Evolutionary conservation across 176 grass and related monocot species (phyloP).

Genomic region (Calamus simplicifolius): DNA sequence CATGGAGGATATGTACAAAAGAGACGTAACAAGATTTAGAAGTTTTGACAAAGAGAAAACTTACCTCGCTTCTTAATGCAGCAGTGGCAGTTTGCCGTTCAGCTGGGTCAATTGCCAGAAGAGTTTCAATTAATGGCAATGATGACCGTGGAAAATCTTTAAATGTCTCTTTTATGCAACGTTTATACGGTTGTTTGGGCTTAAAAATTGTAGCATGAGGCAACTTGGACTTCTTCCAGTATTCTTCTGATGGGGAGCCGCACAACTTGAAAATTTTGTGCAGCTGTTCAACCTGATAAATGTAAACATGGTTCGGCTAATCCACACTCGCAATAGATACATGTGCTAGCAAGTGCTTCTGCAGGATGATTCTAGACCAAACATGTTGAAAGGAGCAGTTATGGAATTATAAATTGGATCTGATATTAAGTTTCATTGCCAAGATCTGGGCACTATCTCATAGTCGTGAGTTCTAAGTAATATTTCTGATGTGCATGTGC

Average conservation of each 20-base stretch:
- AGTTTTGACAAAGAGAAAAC: background rate
- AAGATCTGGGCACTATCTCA: too few relatives aligned
- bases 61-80: conserved; percentile 15
- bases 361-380: too few relatives aligned
- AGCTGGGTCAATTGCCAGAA: conserved; percentile 17
- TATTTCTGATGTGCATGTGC: too few relatives aligned
- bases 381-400: too few relatives aligned
- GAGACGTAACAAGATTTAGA: background rate
- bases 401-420: too few relatives aligned
- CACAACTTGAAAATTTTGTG: conserved; percentile 20
- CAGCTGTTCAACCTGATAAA: conserved; percentile 12
- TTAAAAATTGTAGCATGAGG: conserved; percentile 24
- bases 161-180: conserved; percentile 12
- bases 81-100: conserved; percentile 13
- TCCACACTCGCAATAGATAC: too few relatives aligned
- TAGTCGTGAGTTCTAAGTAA: too few relatives aligned
- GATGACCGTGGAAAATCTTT: conserved; percentile 15
- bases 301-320: background rate
- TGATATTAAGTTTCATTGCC: too few relatives aligned
- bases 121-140: conserved; percentile 16
- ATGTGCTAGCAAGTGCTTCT: too few relatives aligned
- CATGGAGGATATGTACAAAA: too few relatives aligned
- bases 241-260: conserved; percentile 15
- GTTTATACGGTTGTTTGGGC: conserved; percentile 16
- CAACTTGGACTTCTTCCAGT: conserved; percentile 20